Base-by-base conservation (phyloP, 139 green algal species). In the Spirogloea muscicola region DNA sequence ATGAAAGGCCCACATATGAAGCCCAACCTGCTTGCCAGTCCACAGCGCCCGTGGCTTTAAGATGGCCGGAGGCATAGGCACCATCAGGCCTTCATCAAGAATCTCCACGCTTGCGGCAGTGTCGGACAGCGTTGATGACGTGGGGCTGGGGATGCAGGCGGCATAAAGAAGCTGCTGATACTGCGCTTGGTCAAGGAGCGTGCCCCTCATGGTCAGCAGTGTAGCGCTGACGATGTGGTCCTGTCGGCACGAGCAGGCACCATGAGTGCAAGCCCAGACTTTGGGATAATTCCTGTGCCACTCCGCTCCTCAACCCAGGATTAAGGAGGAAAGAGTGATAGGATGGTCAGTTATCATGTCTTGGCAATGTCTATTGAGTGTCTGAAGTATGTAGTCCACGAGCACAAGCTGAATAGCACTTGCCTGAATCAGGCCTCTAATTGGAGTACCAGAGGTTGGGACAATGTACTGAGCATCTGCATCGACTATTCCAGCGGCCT, bases 1-100 rank as follows among this genome's bases (percentile, higher is more conserved):
- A n/a, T n/a, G n/a, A n/a, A n/a, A n/a, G n/a, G n/a, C n/a, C n/a
- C n/a, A n/a, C n/a, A n/a, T n/a, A n/a, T n/a, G n/a, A n/a, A n/a
- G n/a, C n/a, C n/a, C n/a, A n/a, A 89, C 88, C 87, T 97, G 92
- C 87, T 98, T 98, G 40, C 93, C 94, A 0, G 90, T 96, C 91
- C 92, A 98, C 41, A 96, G 77, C 34, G 49, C 55, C 2, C 66
- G 64, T 10, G 94, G 94, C 74, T 93, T 93, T 1, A 92, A 41
- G 21, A 97, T 70, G 16, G 91, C 80, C 0, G 94, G 94, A 10
- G 66, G 68, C 29, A 81, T 16, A 3, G 42, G 49, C 44, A 25
- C 29, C 2, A 71, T n/a, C 9, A 29, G 6, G 16, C 13, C 29
- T 36, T 71, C 68, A 18, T n/a, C 39, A 21, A 79, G 25, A 39